phyloP scores from a whole-genome alignment of 495 filamentous ascomycete species.

The Penicillium verhagenii region DNA sequence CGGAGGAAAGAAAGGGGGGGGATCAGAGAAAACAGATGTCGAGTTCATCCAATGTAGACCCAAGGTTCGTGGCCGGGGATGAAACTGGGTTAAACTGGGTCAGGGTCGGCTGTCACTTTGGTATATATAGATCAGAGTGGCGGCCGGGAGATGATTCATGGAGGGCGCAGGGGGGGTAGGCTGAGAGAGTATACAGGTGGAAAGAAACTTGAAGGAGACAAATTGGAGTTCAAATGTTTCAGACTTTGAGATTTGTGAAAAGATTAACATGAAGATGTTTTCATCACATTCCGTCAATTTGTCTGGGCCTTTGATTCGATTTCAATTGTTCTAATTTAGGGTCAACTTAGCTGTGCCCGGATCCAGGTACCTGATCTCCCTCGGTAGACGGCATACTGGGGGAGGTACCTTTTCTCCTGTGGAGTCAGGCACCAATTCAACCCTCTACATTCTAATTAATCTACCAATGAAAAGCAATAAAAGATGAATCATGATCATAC shows the following conservation, averaged over 20 bases:
- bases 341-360: not conserved
- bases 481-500: too few relatives aligned
- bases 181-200: not conserved
- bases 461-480: not conserved
- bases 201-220: not conserved
- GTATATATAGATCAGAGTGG: not conserved
- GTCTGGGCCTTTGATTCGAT: not conserved
- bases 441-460: too few relatives aligned
- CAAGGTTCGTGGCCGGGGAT: slow-evolving; percentile 9
- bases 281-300: not conserved
- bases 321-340: slow-evolving; percentile 2
- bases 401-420: not conserved
- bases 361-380: slow-evolving; percentile 2
- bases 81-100: slow-evolving; percentile 9
- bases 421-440: not conserved
- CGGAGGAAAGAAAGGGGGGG: too few relatives aligned
- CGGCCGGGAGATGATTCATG: not conserved
- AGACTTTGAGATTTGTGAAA: too few relatives aligned
- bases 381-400: not conserved
- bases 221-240: too few relatives aligned
- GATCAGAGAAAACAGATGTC: not conserved
- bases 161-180: not conserved
- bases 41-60: not conserved
- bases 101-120: slow-evolving; percentile 1
- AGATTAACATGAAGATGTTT: not conserved